Evolutionary conservation across 495 filamentous ascomycete genomes (phyloP).

Genomic region (Penicillium psychrofluorescens): DNA sequence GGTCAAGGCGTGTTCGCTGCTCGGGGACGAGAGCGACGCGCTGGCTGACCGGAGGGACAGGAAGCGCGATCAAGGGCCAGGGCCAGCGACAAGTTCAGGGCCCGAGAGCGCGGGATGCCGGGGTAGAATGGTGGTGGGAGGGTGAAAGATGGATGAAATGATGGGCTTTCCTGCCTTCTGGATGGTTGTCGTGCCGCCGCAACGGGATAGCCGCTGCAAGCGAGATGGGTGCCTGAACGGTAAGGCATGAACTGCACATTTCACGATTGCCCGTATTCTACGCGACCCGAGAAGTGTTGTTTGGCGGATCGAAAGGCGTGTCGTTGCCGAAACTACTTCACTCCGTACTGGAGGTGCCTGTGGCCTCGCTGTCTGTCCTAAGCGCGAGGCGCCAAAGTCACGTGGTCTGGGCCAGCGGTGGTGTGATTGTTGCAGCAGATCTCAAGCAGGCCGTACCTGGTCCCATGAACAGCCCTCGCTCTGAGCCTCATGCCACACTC

Average conservation of each 20-base stretch:
- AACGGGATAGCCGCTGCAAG: conserved; percentile 41
- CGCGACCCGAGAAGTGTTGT: too few relatives aligned
- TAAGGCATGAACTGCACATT: conserved; percentile 7
- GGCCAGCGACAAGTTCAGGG: conserved; percentile 4
- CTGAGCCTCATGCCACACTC: too few relatives aligned
- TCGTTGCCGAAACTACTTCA: too few relatives aligned
- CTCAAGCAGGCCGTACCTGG: too few relatives aligned
- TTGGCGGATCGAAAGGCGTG: too few relatives aligned
- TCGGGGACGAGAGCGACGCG: conserved; percentile 8
- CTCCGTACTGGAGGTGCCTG: too few relatives aligned
- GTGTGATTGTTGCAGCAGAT: too few relatives aligned
- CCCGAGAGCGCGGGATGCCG: conserved; percentile 8
- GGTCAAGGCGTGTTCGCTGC: conserved; percentile 16
- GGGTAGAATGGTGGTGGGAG: conserved; percentile 18
- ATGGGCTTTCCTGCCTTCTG: conserved; percentile 36
- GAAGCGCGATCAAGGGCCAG: conserved; percentile 1
- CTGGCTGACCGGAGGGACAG: conserved; percentile 5
- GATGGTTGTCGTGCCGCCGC: conserved; percentile 41
- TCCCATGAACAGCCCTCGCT: too few relatives aligned
- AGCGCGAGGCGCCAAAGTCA: too few relatives aligned
- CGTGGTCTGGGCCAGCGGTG: too few relatives aligned
- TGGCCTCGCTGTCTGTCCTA: too few relatives aligned
- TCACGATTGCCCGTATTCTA: neutral
- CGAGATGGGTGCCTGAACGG: conserved; percentile 21
- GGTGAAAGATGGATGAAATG: conserved; percentile 25